Base-by-base conservation (phyloP, 1,139 yeast genomes). In the Debaryomycetaceae sp. region DNA sequence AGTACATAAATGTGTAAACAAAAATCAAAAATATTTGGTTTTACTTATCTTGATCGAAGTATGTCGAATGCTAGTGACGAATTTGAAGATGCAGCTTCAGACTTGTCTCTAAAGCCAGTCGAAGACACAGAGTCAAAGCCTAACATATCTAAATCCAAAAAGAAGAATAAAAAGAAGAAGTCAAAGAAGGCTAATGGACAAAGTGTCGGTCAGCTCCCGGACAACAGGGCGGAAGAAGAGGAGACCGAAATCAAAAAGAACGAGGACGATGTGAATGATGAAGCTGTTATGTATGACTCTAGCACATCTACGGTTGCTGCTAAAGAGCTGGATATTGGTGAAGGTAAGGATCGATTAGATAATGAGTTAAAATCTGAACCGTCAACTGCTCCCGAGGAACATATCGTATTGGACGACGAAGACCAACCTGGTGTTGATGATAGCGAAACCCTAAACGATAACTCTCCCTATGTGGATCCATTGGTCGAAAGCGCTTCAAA, bases 61-160 rank as follows among this genome's bases (percentile, higher is more conserved):
- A 53, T 51, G 56, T 49, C 52, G 20, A 29, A 50, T 22, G 55
- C 60, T 23, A 47, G 45, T 33, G 62, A 58, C 44, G 61, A 58
- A 37, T 56, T 57, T 45, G 58, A 55, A 45, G 65, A 59, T 42
- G 63, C 63, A 31, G 37, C 49, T 20, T 40, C 51, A 5, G 44
- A 45, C 29, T 34, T 36, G 14, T 35, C n/a, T 11, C 13, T 33
- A 13, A 34, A 31, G 17, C 34, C 29, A 29, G 39, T 36, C 38
- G 43, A 36, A 38, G 13, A 34, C 27, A 27, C 29, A 23, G 29
- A 39, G n/a, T n/a, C 40, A 27, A 27, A 41, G 35, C 31, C 42
- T 31, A 24, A 29, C 13, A 39, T 29, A 35, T 9, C 38, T 14
- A 40, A 14, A 22, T 40, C 24, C 42, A 42, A 29, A 35, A 35